Conservation (phyloP, 176 grass and related monocot genomes). For the Secale cereale region DNA sequence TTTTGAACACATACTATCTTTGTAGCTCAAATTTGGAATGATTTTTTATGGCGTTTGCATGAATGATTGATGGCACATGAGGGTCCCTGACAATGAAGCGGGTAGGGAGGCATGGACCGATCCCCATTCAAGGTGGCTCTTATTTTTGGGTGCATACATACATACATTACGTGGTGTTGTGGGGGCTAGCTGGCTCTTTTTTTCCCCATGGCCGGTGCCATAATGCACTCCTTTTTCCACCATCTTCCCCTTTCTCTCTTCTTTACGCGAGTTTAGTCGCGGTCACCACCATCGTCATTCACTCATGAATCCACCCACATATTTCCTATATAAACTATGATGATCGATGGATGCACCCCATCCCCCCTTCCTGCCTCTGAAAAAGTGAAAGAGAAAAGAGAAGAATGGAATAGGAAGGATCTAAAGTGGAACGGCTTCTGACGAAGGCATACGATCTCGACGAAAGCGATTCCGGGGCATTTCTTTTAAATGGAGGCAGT, state of each 20-base stretch:
- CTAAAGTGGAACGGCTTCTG: background rate
- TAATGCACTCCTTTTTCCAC: constrained; percentile 5
- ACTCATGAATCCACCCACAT: background rate
- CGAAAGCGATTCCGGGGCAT: constrained; percentile 15
- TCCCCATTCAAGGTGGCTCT: too few species aligned
- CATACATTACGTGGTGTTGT: background rate
- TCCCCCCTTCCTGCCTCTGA: background rate
- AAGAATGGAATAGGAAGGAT: background rate
- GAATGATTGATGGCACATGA: too few species aligned
- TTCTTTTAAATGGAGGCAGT: too few species aligned
- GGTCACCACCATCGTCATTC: too few species aligned
- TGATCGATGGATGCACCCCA: background rate
- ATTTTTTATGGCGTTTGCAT: too few species aligned
- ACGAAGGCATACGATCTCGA: background rate
- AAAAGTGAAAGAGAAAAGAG: background rate
- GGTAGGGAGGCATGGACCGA: too few species aligned
- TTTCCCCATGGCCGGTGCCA: constrained; percentile 29
- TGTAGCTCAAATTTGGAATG: too few species aligned
- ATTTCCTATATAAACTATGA: background rate
- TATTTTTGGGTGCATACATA: too few species aligned
- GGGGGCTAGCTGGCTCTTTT: constrained; percentile 8
- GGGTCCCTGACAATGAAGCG: too few species aligned
- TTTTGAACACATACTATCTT: too few species aligned
- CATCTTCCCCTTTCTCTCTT: too few species aligned
- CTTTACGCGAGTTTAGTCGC: too few species aligned